A percentile compares a stretch with the other conserved stretches of the same genome.
These are phyloP conservation scores for Solanum aculeatissimum DNA, from an alignment of 305 asterid species.

Conservation along the genomic window DNA sequence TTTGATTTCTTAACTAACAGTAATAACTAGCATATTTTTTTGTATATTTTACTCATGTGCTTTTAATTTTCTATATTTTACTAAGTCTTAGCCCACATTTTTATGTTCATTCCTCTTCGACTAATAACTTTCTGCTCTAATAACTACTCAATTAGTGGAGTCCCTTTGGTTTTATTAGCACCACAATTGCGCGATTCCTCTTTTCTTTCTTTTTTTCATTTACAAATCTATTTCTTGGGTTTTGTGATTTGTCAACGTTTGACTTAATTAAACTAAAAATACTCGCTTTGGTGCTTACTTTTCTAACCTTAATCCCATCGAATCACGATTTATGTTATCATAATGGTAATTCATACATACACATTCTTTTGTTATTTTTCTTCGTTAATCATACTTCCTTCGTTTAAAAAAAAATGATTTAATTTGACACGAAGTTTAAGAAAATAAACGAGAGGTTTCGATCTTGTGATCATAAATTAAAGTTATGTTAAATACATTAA, in stretches of 20 bases:
- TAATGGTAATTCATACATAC: neutral
- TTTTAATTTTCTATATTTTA: too few species aligned
- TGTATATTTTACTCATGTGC: too few species aligned
- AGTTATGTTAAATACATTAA: too few species aligned
- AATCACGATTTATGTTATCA: neutral
- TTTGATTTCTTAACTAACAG: neutral
- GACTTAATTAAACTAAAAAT: neutral
- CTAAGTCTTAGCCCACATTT: too few species aligned
- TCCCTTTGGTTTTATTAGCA: neutral
- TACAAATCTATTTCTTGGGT: neutral
- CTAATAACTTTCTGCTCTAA: neutral
- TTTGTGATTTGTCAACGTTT: neutral
- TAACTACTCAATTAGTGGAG: neutral
- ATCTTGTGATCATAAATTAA: too few species aligned
- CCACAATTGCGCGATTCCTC: neutral
- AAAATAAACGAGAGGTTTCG: too few species aligned
- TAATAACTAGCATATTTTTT: too few species aligned
- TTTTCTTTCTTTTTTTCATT: neutral
- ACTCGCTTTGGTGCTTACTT: neutral
- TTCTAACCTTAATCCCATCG: neutral
- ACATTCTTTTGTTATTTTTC: too few species aligned
- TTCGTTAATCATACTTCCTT: too few species aligned
- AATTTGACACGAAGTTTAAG: too few species aligned
- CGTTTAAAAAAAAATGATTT: too few species aligned
- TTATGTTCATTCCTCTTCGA: too few species aligned